A percentile compares a stretch with the other conserved stretches of the same genome.
phyloP scores from a whole-genome alignment of 2,329 filamentous ascomycete species.

The Cladosporium austrohemisphaericum region DNA sequence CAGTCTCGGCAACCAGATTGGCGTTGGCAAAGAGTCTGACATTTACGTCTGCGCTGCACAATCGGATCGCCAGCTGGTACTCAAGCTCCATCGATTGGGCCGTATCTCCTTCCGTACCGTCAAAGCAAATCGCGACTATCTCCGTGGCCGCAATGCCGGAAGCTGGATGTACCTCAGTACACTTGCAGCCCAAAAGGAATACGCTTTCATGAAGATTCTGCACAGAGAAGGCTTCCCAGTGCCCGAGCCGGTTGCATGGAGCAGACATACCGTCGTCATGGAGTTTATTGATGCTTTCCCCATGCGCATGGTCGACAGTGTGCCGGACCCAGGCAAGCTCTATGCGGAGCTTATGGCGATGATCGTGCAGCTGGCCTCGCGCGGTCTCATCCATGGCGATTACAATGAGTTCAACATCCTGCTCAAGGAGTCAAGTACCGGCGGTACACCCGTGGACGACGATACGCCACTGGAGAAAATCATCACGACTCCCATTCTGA shows the following conservation, averaged over 20 bases:
- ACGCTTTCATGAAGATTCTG: conserved; percentile 86
- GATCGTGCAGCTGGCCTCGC: conserved; percentile 75
- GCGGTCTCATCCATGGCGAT: conserved; percentile 93
- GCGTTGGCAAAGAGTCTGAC: conserved; percentile 95
- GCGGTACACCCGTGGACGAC: conserved; percentile 23
- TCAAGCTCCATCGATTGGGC: conserved; percentile 94
- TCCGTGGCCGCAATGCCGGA: conserved; percentile 72
- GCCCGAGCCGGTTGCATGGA: conserved; percentile 82
- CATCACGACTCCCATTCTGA: conserved; percentile 73
- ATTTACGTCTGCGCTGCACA: conserved; percentile 89
- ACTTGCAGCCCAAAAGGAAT: conserved; percentile 90
- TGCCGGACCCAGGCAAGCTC: conserved; percentile 78
- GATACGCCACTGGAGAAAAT: conserved; percentile 37
- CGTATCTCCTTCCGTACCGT: conserved; percentile 96
- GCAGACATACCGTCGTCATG: conserved; percentile 95
- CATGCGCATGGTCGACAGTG: conserved; percentile 77
- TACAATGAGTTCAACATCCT: conserved; percentile 99
- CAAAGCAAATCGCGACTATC: conserved; percentile 92
- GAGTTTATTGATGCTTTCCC: conserved; percentile 87
- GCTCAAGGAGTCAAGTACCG: conserved; percentile 63
- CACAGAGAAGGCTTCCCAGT: conserved; percentile 82
- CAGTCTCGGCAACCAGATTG: conserved; percentile 89
- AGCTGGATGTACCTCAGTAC: conserved; percentile 99
- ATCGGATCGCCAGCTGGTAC: conserved; percentile 69
- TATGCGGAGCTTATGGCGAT: conserved; percentile 89